A percentile compares a stretch with the other conserved stretches of the same genome.
Conservation (phyloP, 192 early-diverging fungal genomes). For the Backusella morwellensis region DNA sequence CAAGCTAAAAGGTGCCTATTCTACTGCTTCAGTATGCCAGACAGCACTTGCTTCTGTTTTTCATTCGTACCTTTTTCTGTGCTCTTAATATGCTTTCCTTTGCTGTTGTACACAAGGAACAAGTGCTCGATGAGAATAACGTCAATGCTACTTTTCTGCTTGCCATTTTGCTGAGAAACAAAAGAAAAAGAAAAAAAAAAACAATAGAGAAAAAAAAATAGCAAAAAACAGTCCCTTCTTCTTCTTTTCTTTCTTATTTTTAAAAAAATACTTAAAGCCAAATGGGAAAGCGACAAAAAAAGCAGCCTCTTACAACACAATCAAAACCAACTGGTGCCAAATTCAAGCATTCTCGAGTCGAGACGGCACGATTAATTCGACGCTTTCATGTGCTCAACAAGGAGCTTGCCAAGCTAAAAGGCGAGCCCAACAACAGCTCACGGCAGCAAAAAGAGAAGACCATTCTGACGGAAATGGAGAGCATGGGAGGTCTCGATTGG, state of each 20-base stretch:
- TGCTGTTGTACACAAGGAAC: slow-evolving; percentile 48
- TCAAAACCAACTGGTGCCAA: not conserved
- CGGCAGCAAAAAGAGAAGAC: slow-evolving; percentile 33
- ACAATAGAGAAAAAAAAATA: not conserved
- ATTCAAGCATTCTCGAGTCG: slow-evolving; percentile 58
- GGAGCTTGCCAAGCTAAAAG: slow-evolving; percentile 55
- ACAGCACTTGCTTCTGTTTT: too few species aligned
- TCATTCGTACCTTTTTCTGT: slow-evolving; percentile 35
- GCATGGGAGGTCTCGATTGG: slow-evolving; percentile 82
- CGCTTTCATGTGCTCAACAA: slow-evolving; percentile 83
- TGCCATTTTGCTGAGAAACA: slow-evolving; percentile 17
- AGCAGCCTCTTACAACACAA: slow-evolving; percentile 9
- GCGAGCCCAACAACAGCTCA: slow-evolving; percentile 9
- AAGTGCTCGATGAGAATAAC: slow-evolving; percentile 47
- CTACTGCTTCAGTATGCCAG: too few species aligned
- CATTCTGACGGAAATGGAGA: slow-evolving; percentile 52
- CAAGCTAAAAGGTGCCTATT: slow-evolving; percentile 31
- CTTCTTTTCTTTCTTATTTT: not conserved
- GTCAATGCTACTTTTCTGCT: slow-evolving; percentile 29
- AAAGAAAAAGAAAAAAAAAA: slow-evolving; percentile 4
- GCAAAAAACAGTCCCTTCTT: not conserved
- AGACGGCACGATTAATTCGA: slow-evolving; percentile 69
- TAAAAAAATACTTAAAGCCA: too few species aligned
- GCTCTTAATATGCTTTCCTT: slow-evolving; percentile 43
- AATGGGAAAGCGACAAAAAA: slow-evolving; percentile 20